Base-by-base conservation (phyloP, 495 filamentous ascomycete species). In the Aspergillus cavernicola region DNA sequence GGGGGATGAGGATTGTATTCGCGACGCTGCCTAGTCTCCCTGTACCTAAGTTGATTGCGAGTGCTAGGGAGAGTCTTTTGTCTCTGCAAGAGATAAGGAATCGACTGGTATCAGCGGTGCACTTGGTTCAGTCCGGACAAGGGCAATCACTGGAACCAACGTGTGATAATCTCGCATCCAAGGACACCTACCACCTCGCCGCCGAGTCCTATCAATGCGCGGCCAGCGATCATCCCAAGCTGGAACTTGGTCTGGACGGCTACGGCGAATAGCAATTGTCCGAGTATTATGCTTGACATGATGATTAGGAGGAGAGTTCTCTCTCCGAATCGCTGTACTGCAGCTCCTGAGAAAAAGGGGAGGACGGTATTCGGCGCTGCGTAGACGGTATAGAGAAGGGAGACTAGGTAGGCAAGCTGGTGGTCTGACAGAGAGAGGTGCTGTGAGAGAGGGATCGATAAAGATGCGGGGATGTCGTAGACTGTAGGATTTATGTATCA, bases 91-190 rank as follows among this genome's bases (percentile, higher is more conserved):
- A 5, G 22, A 22, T 16, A n/a, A n/a, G n/a, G n/a, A n/a, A n/a
- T n/a, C n/a, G n/a, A n/a, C n/a, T n/a, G n/a, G n/a, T n/a, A n/a
- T n/a, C n/a, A n/a, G n/a, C n/a, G n/a, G n/a, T n/a, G n/a, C n/a
- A n/a, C n/a, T n/a, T n/a, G n/a, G n/a, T n/a, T n/a, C 24, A 28
- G 24, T 28, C 24, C 24, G 24, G 31, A 47, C 6, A 15, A 33
- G 29, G 44, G 44, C 19, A 35, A 36, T 47, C 44, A 52, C 50
- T 35, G 38, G 38, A 52, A 52, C 38, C 38, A 52, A 10, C 50
- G 37, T n/a, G 50, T 52, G 50, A 44, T 32, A 13, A 52, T 43
- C 29, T 52, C 40, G 20, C n/a, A 29, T 22, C 38, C 50, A 7
- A 52, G 19, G 19, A 52, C 50, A 37, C 18, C 31, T 20, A 44